Conservation (phyloP, 352 stramenopile genomes). For the Globisporangium carolinianum region DNA sequence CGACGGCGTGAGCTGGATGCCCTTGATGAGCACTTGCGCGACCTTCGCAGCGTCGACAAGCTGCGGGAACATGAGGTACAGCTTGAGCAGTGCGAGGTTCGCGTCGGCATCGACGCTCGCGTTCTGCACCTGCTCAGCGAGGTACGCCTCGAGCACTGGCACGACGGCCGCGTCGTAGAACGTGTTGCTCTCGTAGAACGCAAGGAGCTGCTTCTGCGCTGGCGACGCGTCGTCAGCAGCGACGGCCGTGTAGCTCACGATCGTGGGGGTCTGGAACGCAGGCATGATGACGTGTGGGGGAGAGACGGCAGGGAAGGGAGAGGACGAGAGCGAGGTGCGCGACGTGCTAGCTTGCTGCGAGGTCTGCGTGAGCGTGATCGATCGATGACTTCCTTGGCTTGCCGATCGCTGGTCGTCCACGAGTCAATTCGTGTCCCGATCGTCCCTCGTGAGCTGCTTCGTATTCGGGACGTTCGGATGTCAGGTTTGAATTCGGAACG, state of each 20-base stretch:
- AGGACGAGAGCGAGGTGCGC: neutral
- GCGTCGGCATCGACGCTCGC: slow-evolving; percentile 64
- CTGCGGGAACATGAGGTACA: slow-evolving; percentile 72
- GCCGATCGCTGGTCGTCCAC: slow-evolving; percentile 2
- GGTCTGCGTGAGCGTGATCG: neutral
- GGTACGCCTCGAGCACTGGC: slow-evolving; percentile 53
- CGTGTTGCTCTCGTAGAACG: slow-evolving; percentile 31
- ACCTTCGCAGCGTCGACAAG: slow-evolving; percentile 51
- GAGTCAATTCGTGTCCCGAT: neutral
- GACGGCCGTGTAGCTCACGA: slow-evolving; percentile 52
- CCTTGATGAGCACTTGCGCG: slow-evolving; percentile 65
- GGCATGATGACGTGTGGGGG: slow-evolving; percentile 26
- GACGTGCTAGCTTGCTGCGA: neutral
- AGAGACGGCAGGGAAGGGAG: neutral
- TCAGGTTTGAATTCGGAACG: too few relatives aligned
- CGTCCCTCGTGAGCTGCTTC: too few relatives aligned
- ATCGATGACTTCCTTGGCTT: neutral
- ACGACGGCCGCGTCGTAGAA: slow-evolving; percentile 48
- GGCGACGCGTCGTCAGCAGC: slow-evolving; percentile 28
- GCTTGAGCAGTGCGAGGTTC: slow-evolving; percentile 73
- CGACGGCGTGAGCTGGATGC: slow-evolving; percentile 54
- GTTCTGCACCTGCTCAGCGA: slow-evolving; percentile 67
- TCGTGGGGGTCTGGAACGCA: slow-evolving; percentile 56
- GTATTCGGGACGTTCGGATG: too few relatives aligned
- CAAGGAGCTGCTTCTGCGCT: slow-evolving; percentile 51